Percentiles rank a stretch among this genome's conserved stretches.
Conservation (phyloP, 331 rosid genomes). For the Saraca asoca region DNA sequence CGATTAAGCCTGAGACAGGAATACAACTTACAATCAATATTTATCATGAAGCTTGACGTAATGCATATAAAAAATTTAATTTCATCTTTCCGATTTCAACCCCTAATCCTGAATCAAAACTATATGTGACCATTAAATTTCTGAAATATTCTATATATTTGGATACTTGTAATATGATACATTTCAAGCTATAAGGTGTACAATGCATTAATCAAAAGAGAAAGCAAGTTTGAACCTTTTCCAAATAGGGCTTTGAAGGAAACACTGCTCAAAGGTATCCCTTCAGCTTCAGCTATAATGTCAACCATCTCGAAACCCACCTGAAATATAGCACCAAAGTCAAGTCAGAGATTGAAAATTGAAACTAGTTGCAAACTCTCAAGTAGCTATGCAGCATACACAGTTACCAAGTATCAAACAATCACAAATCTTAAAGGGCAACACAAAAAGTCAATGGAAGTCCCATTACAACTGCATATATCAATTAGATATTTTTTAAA, state of each 20-base stretch:
- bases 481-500: neutral
- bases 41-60: too few species aligned
- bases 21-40: neutral
- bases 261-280: conserved; percentile 66
- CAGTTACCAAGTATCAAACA: neutral
- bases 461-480: neutral
- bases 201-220: neutral
- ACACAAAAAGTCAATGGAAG: too few species aligned
- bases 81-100: too few species aligned
- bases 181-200: neutral
- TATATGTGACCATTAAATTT: neutral
- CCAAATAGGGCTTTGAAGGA: conserved; percentile 86
- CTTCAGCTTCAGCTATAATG: conserved; percentile 82
- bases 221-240: conserved; percentile 56
- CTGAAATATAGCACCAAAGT: conserved; percentile 42
- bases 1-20: conserved; percentile 63
- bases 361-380: conserved; percentile 7
- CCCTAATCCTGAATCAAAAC: conserved; percentile 34
- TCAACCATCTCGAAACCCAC: conserved; percentile 96
- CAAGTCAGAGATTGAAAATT: conserved; percentile 8
- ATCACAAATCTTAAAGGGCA: too few species aligned
- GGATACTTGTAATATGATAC: neutral
- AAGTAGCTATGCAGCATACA: conserved; percentile 7
- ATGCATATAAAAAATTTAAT: too few species aligned
- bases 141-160: neutral